phyloP scores from a whole-genome alignment of 768 basidiomycete genomes.

The Thelephora aurantiotincta region DNA sequence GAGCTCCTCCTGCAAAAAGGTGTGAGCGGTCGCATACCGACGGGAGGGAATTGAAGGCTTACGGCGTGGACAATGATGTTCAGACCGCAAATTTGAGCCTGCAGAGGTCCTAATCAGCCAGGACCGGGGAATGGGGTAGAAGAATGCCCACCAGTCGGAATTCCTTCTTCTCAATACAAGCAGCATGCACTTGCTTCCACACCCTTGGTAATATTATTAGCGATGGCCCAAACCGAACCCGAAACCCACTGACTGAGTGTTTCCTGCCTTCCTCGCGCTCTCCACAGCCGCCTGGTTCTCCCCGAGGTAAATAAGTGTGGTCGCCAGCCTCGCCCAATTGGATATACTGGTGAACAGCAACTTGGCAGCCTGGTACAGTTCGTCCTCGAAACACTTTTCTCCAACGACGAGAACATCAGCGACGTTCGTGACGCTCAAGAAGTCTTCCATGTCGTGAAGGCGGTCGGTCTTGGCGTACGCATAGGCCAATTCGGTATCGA shows the following conservation, averaged over 20 bases:
- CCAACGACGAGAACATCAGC: conserved; percentile 94
- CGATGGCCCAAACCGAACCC: background rate
- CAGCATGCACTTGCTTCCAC: conserved; percentile 99
- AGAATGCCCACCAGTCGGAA: conserved; percentile 61
- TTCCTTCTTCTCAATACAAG: conserved; percentile 94
- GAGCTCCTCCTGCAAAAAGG: conserved; percentile 52
- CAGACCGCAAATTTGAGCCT: conserved; percentile 98
- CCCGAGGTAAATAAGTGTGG: conserved; percentile 94
- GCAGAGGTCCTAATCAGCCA: conserved; percentile 4
- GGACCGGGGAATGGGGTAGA: background rate
- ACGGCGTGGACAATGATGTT: conserved; percentile 90
- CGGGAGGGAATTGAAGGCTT: conserved; percentile 8
- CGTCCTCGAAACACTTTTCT: conserved; percentile 98
- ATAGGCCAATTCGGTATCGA: conserved; percentile 96
- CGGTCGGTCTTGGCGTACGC: conserved; percentile 97
- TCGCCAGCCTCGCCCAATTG: conserved; percentile 97
- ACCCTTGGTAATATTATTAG: conserved; percentile 37
- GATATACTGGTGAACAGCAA: conserved; percentile 93
- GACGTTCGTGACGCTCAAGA: conserved; percentile 95
- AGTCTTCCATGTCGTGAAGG: conserved; percentile 99
- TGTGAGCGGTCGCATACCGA: conserved; percentile 2
- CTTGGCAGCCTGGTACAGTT: conserved; percentile 94
- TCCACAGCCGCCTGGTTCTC: conserved; percentile 98
- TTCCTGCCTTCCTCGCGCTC: conserved; percentile 97
- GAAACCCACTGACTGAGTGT: conserved; percentile 66